phyloP scores from a whole-genome alignment of 1,139 yeast species.

The Taphrina deformans region DNA sequence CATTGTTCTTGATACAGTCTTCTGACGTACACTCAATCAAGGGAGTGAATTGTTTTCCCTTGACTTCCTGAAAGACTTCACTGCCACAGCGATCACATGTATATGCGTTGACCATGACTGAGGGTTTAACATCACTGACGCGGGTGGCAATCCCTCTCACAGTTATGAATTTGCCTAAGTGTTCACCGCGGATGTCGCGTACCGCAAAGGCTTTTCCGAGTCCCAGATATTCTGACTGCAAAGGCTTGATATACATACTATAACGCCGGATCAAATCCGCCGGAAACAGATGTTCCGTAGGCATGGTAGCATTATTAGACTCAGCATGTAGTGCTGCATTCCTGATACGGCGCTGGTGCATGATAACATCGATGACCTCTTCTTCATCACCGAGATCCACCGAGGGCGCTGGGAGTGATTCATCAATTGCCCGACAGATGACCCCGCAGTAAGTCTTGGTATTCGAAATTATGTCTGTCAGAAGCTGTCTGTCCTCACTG shows the following conservation, averaged over 20 bases:
- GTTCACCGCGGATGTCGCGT: constrained; percentile 80
- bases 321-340: constrained; percentile 73
- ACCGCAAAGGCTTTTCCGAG: constrained; percentile 70
- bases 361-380: constrained; percentile 88
- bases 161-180: constrained; percentile 82
- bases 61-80: constrained; percentile 94
- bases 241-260: constrained; percentile 80
- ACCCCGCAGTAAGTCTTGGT: constrained; percentile 77
- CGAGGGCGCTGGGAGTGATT: constrained; percentile 79
- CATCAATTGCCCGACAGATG: constrained; percentile 73
- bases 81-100: constrained; percentile 97
- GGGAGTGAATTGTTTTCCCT: constrained; percentile 79
- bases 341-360: constrained; percentile 82
- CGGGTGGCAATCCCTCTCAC: constrained; percentile 93
- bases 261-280: constrained; percentile 84
- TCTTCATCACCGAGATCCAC: constrained; percentile 75
- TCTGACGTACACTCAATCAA: constrained; percentile 79
- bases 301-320: constrained; percentile 48
- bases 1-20: constrained; percentile 73
- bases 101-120: constrained; percentile 86
- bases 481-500: constrained; percentile 47
- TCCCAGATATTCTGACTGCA: constrained; percentile 51
- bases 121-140: constrained; percentile 94
- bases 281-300: constrained; percentile 59
- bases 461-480: constrained; percentile 65